Evolutionary conservation across 352 stramenopile species (phyloP).

Genomic region (Pythium aphanidermatum): DNA sequence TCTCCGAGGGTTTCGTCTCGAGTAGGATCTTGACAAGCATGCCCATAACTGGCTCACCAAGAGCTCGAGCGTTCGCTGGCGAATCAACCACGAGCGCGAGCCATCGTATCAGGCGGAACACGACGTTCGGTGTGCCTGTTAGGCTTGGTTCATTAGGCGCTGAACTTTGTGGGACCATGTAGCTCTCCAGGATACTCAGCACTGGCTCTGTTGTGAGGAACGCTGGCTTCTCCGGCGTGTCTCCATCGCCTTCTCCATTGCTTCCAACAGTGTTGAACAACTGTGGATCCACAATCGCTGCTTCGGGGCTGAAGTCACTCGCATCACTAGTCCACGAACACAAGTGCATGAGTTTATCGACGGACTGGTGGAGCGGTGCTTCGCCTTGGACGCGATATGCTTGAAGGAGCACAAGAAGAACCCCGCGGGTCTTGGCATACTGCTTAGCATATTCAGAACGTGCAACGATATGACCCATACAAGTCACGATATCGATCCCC

Average conservation of each 20-base stretch:
- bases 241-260: neutral
- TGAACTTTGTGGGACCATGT: too few relatives aligned
- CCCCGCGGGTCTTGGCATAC: slow-evolving; percentile 25
- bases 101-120: slow-evolving; percentile 53
- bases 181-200: slow-evolving; percentile 28
- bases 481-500: slow-evolving; percentile 29
- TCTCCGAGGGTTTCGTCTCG: slow-evolving; percentile 15
- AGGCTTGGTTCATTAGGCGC: too few relatives aligned
- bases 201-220: slow-evolving; percentile 32
- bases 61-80: slow-evolving; percentile 27
- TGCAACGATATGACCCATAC: slow-evolving; percentile 47
- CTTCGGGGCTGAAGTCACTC: neutral
- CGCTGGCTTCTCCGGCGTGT: slow-evolving; percentile 15
- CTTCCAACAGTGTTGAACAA: slow-evolving; percentile 13
- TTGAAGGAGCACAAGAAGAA: slow-evolving; percentile 36
- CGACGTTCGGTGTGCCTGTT: slow-evolving; percentile 6
- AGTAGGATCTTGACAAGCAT: slow-evolving; percentile 33
- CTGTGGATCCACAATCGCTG: slow-evolving; percentile 12
- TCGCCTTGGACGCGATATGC: slow-evolving; percentile 30
- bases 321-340: slow-evolving; percentile 6
- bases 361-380: slow-evolving; percentile 36
- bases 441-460: slow-evolving; percentile 31
- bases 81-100: slow-evolving; percentile 34
- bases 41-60: slow-evolving; percentile 30
- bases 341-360: slow-evolving; percentile 57